Evolutionary conservation across 495 filamentous ascomycete species (phyloP), one percentile per base, ranked within the genome.

Genomic region (Aspergillus cavernicola): DNA sequence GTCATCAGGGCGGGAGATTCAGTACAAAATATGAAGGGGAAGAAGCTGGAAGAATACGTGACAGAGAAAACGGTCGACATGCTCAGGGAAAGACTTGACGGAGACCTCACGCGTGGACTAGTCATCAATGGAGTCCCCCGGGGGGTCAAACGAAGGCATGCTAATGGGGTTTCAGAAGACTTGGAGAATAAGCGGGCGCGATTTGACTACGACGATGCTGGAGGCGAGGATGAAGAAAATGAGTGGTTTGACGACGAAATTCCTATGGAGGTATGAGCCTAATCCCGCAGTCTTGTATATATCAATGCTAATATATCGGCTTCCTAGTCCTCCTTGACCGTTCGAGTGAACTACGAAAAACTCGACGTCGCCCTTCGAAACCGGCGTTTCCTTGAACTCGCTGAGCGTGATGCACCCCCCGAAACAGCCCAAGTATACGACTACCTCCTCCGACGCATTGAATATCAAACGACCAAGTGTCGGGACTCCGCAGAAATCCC

Each of bases 281-380:
- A 20, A 24, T 33, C 43, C n/a, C 26, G 13, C 4, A 45, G n/a
- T 20, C 23, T 13, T 36, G 28, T 23, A 48, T 23, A 48, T 10
- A 32, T 31, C 6, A 16, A 31, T 15, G 32, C 55, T 58, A 26
- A 52, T 12, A 44, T 36, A 31, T 38, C 24, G 6, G 2, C 16
- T 13, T 11, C 45, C 28, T 18, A 84, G 80, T 69, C 79, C 26
- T 69, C 85, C 46, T 67, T 89, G 45, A 80, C 89, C 18, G 72
- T 97, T 39, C 84, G 88, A 24, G 76, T 97, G 20, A 96, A 96
- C 66, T 86, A 90, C 63, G 86, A 89, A 31, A 96, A 92, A 62
- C 85, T 89, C 38, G 76, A 83, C 4, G 88, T 97, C 12, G 77
- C 87, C 15, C 78, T 95, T 49, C 89, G 93, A 47, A 96, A 86